Base-by-base conservation (phyloP, 306 rosid genomes). In the Cercis canadensis region DNA sequence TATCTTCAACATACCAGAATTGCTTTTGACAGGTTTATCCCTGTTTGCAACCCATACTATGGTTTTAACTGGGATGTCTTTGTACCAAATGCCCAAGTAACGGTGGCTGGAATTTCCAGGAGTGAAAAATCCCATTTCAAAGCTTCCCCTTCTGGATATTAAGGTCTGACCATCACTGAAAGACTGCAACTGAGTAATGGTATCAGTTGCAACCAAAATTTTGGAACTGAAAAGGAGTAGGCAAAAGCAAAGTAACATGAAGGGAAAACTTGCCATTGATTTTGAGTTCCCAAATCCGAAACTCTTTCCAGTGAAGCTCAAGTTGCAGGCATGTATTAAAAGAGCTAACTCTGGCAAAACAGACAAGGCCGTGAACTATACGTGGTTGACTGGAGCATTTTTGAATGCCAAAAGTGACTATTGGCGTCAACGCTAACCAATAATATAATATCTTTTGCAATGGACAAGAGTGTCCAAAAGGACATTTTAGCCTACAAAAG, bases 21-120 rank as follows among this genome's bases (percentile, higher is more conserved):
- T 19, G 57, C 67, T 66, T 4, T 9, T 32, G 36, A 73, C 56
- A 4, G 85, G 87, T 34, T 55, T 74, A 18, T 73, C 69, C 10
- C 87, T 14, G 61, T 86, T 86, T 17, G 91, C 88, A 12, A 83
- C 85, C 91, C 84, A 83, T 19, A 78, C 84, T 37, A 73, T 31
- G 0, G 75, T 79, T 11, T 2, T 44, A 8, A 43, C 14, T 4
- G 84, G 57, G 21, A 79, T 44, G 40, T 65, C 73, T 17, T 62
- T 58, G 59, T 73, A 81, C 87, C 88, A 81, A 11, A 87, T 81
- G 33, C 88, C 91, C 43, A 81, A 21, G 57, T 76, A 81, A 11
- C 73, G 81, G 1, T 51, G 40, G 4, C 36, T 57, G 49, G 83
- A 75, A 41, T 7, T 50, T 8, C 75, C 80, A 5, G 85, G 80